A percentile compares a stretch with the other conserved stretches of the same genome.
phyloP scores from a whole-genome alignment of 2,329 filamentous ascomycete genomes.

The Zymoseptoria passerinii region DNA sequence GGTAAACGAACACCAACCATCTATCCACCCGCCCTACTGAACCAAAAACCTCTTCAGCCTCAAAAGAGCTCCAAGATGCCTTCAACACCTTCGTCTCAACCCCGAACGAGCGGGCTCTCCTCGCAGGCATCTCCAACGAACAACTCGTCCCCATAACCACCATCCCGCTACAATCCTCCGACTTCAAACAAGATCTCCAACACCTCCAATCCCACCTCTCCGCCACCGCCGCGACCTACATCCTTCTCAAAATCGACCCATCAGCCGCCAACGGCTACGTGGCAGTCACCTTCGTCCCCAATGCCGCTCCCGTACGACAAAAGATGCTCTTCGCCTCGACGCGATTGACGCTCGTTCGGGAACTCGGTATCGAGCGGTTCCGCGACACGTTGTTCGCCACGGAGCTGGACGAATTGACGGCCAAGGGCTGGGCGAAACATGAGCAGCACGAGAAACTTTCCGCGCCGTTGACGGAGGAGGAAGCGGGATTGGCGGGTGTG shows the following conservation, averaged over 20 bases:
- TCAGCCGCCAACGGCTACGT: constrained; percentile 44
- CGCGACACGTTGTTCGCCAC: constrained; percentile 68
- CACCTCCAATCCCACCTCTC: constrained; percentile 56
- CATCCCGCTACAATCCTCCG: constrained; percentile 43
- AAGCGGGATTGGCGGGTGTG: constrained; percentile 61
- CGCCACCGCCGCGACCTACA: constrained; percentile 60
- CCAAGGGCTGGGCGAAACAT: constrained; percentile 62
- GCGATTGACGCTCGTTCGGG: constrained; percentile 63
- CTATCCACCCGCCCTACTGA: too few species aligned
- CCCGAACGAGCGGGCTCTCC: constrained; percentile 56
- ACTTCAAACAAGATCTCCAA: constrained; percentile 57
- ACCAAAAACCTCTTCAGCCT: constrained; percentile 46
- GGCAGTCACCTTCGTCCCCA: constrained; percentile 70
- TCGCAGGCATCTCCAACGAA: constrained; percentile 64
- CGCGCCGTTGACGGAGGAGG: constrained; percentile 72
- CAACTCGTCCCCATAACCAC: constrained; percentile 53
- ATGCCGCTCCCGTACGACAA: constrained; percentile 68
- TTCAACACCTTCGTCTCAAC: constrained; percentile 62
- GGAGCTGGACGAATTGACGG: constrained; percentile 58
- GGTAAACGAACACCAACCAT: constrained; percentile 38
- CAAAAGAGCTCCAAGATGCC: constrained; percentile 64
- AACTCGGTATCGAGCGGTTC: constrained; percentile 72
- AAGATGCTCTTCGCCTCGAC: constrained; percentile 83
- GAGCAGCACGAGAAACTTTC: constrained; percentile 54
- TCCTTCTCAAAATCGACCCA: constrained; percentile 63